Percentiles rank a stretch among this genome's conserved stretches.
Evolutionary conservation across 192 early-diverging fungal species (phyloP).

Genomic region (Gigaspora rosea): DNA sequence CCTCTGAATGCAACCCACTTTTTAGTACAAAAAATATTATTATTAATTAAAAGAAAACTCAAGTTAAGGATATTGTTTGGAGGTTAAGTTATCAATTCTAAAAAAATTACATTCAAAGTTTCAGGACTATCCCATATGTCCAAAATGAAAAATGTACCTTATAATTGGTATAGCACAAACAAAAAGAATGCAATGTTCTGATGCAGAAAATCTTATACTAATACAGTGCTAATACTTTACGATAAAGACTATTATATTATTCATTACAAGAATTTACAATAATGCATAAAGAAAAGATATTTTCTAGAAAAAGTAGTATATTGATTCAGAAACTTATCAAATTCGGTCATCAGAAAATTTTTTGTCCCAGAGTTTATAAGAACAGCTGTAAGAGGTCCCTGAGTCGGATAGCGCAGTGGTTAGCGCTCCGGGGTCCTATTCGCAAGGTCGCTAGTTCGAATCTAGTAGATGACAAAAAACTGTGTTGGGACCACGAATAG

Average conservation of each 20-base stretch:
- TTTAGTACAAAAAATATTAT: slow-evolving; percentile 17
- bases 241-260: slow-evolving; percentile 15
- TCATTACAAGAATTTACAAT: slow-evolving; percentile 17
- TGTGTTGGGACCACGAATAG: too few species aligned
- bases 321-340: too few species aligned
- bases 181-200: slow-evolving; percentile 2
- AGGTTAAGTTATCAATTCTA: slow-evolving; percentile 26
- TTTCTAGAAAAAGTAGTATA: slow-evolving; percentile 21
- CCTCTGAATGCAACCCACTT: background rate
- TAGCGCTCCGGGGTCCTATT: too few species aligned
- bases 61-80: slow-evolving; percentile 15
- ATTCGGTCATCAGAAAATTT: too few species aligned
- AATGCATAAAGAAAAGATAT: slow-evolving; percentile 3
- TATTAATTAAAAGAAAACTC: slow-evolving; percentile 5
- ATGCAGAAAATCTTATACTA: slow-evolving; percentile 21
- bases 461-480: too few species aligned
- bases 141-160: slow-evolving; percentile 8
- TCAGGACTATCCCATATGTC: slow-evolving; percentile 12
- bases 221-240: too few species aligned
- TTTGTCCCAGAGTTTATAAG: too few species aligned
- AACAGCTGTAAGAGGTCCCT: too few species aligned
- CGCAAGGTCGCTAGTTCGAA: too few species aligned
- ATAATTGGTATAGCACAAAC: background rate
- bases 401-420: too few species aligned
- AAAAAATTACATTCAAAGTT: slow-evolving; percentile 20